Conservation (phyloP, 345 rosid genomes). For the Syzygium aqueum region DNA sequence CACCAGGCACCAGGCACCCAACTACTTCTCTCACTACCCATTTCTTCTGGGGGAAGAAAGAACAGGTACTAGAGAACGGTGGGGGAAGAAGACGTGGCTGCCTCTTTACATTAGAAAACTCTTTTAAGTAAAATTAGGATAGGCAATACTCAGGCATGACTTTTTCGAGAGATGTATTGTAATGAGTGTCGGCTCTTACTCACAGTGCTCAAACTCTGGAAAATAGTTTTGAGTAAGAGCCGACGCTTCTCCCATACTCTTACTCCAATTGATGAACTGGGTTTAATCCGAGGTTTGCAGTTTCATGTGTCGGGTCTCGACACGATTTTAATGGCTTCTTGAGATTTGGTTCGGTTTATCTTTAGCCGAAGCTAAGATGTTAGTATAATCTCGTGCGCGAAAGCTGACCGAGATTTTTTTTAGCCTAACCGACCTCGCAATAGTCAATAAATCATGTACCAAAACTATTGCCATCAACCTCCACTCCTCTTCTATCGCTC, state of each 20-base stretch:
- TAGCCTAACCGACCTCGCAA: background rate
- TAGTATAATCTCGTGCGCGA: background rate
- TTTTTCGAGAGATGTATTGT: background rate
- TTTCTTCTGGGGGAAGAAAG: background rate
- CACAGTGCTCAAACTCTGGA: background rate
- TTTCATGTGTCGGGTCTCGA: background rate
- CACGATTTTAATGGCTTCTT: fast-evolving
- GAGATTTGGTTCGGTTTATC: background rate
- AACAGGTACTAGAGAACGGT: background rate
- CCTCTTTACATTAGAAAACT: background rate
- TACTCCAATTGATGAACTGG: too few relatives aligned
- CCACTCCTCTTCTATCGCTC: background rate
- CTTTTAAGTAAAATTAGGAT: background rate
- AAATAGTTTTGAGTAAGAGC: background rate
- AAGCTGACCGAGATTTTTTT: background rate
- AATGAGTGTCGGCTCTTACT: background rate
- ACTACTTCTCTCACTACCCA: background rate
- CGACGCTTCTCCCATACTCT: fast-evolving
- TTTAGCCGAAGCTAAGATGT: background rate
- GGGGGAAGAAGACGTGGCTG: background rate
- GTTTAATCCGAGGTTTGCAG: background rate
- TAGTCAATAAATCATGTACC: background rate
- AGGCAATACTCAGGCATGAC: background rate
- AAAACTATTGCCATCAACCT: background rate
- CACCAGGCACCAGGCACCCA: background rate